A percentile compares a stretch with the other conserved stretches of the same genome.
Conservation (phyloP, 257 asterid species). For the Striga asiatica region DNA sequence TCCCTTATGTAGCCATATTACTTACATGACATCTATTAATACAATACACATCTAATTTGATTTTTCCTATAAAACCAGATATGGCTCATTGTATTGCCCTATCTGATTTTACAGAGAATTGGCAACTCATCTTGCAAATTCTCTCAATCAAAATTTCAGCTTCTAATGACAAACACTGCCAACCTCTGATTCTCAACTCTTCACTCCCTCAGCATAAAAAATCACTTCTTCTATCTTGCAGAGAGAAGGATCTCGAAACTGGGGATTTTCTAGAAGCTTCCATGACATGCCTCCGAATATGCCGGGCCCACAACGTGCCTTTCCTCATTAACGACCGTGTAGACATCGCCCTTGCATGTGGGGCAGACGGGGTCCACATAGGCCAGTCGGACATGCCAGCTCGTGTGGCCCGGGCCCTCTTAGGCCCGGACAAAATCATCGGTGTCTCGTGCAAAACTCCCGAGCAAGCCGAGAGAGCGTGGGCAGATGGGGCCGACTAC, state of each 20-base stretch:
- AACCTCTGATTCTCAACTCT: too few species aligned
- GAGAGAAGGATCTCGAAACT: slow-evolving; percentile 88
- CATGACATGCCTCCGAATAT: slow-evolving; percentile 47
- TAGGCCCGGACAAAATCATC: slow-evolving; percentile 80
- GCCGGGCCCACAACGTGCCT: slow-evolving; percentile 53
- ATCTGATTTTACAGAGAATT: too few species aligned
- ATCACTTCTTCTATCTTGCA: slow-evolving; percentile 13
- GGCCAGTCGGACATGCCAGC: slow-evolving; percentile 96
- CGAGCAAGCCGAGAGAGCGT: slow-evolving; percentile 66
- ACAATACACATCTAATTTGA: too few species aligned
- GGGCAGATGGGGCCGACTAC: slow-evolving; percentile 85
- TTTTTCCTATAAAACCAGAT: too few species aligned
- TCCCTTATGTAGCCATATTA: too few species aligned
- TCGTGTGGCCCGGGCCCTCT: slow-evolving; percentile 49
- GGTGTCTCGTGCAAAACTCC: slow-evolving; percentile 93
- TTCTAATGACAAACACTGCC: too few species aligned
- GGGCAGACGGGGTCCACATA: slow-evolving; percentile 85
- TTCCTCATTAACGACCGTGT: slow-evolving; percentile 78
- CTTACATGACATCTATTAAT: too few species aligned
- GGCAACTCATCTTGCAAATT: too few species aligned
- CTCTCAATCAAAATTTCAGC: too few species aligned
- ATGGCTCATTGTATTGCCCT: too few species aligned
- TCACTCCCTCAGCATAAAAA: not conserved
- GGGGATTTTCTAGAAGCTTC: slow-evolving; percentile 74
- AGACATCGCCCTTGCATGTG: slow-evolving; percentile 82